Conservation (phyloP, 1,284 basidiomycete genomes). For the Austroboletus olivaceoglutinosus region DNA sequence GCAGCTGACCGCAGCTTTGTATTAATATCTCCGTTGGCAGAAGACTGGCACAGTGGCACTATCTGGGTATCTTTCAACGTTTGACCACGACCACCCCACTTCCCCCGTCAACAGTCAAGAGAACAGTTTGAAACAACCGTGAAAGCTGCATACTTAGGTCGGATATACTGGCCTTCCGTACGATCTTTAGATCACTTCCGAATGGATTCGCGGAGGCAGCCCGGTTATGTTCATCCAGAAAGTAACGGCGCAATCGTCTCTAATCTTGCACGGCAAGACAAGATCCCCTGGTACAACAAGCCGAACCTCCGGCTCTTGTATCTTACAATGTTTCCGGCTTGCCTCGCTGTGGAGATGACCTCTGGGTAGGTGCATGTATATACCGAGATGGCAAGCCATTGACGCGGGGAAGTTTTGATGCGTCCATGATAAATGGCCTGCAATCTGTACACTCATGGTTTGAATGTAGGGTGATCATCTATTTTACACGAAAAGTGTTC, state of each 20-base stretch:
- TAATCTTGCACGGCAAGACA: conserved; percentile 3
- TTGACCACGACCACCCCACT: too few relatives aligned
- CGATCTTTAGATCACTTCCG: too few relatives aligned
- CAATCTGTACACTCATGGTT: conserved; percentile 16
- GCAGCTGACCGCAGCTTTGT: too few relatives aligned
- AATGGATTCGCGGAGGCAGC: too few relatives aligned
- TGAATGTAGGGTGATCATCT: not conserved
- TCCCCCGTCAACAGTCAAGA: too few relatives aligned
- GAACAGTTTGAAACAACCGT: too few relatives aligned
- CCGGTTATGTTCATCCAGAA: not conserved
- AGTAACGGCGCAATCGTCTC: not conserved
- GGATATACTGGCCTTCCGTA: too few relatives aligned
- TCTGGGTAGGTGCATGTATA: conserved; percentile 42
- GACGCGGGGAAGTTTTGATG: conserved; percentile 7
- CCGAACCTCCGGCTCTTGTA: conserved; percentile 4
- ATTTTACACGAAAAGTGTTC: not conserved
- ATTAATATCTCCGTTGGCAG: too few relatives aligned
- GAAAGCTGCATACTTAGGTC: too few relatives aligned
- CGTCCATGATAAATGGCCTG: conserved; percentile 15
- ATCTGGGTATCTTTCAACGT: too few relatives aligned
- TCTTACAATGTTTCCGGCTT: conserved; percentile 53
- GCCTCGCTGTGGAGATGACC: conserved; percentile 61
- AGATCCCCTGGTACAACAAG: conserved; percentile 1
- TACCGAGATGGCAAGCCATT: conserved; percentile 1
- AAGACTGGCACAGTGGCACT: too few relatives aligned